phyloP scores from a whole-genome alignment of 192 early-diverging fungal genomes.

The Chytriomyces sp. region DNA sequence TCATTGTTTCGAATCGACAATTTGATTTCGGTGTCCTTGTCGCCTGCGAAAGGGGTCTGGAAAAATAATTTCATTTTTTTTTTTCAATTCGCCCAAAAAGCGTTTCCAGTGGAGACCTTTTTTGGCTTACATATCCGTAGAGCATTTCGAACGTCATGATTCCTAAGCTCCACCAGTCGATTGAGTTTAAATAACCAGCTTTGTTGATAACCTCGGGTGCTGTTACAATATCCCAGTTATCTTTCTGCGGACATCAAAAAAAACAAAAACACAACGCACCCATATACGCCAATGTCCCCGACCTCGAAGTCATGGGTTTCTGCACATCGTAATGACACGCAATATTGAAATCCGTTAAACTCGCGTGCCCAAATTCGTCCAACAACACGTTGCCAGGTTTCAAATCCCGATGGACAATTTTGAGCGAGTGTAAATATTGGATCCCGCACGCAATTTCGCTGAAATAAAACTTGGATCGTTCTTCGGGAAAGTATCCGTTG shows the following conservation, averaged over 20 bases:
- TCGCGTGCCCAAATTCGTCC: constrained; percentile 82
- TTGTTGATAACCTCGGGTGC: constrained; percentile 58
- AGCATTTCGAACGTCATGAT: constrained; percentile 78
- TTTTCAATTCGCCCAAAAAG: no score
- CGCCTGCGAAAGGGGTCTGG: constrained; percentile 75
- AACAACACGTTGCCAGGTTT: constrained; percentile 90
- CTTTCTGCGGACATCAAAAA: background rate
- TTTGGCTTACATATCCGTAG: constrained; percentile 71
- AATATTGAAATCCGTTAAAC: constrained; percentile 97
- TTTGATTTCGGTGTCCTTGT: constrained; percentile 68
- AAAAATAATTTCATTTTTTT: constrained; percentile 1
- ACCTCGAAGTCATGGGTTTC: constrained; percentile 79
- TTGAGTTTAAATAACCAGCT: constrained; percentile 54
- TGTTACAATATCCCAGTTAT: constrained; percentile 6
- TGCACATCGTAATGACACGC: constrained; percentile 65
- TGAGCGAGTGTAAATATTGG: constrained; percentile 78
- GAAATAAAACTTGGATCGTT: constrained; percentile 81
- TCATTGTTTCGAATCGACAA: constrained; percentile 71
- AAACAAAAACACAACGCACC: constrained; percentile 38
- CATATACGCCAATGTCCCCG: constrained; percentile 94
- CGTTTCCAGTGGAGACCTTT: background rate
- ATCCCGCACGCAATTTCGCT: constrained; percentile 87
- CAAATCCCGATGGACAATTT: constrained; percentile 92
- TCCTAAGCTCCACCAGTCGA: constrained; percentile 86
- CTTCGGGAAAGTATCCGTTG: constrained; percentile 74